Evolutionary conservation across 192 early-diverging fungal species (phyloP).

Genomic region (Coemansia sp.): DNA sequence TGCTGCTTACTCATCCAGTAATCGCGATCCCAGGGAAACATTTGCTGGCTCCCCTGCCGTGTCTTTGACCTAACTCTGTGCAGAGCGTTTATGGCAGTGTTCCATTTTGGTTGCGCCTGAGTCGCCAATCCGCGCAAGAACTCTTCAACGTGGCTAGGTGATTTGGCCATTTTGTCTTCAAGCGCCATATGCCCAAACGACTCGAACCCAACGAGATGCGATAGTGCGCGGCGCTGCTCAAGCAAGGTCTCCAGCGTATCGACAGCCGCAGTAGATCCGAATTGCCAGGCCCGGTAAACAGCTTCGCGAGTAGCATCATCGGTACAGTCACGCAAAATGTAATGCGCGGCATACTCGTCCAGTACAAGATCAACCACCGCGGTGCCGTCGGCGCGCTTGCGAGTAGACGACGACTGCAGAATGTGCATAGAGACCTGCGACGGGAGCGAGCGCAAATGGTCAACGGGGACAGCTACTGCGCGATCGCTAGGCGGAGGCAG

Average conservation of each 20-base stretch:
- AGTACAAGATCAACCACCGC: conserved; percentile 25
- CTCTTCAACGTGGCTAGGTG: conserved; percentile 77
- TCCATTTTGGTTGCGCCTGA: conserved; percentile 59
- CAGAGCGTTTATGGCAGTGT: background rate
- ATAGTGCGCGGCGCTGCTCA: conserved; percentile 68
- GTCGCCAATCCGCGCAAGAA: conserved; percentile 75
- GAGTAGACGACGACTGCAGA: conserved; percentile 28
- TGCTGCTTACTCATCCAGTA: conserved; percentile 60
- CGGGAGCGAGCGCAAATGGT: conserved; percentile 60
- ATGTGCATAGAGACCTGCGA: conserved; percentile 57
- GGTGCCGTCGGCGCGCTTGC: conserved; percentile 30
- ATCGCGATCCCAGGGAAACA: conserved; percentile 83
- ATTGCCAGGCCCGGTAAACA: conserved; percentile 77
- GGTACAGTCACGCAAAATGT: conserved; percentile 53
- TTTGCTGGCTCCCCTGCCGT: conserved; percentile 4
- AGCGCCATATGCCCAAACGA: conserved; percentile 86
- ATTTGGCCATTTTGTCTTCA: conserved; percentile 90
- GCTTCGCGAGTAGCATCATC: conserved; percentile 64
- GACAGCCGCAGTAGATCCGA: conserved; percentile 63
- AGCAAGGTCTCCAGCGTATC: conserved; percentile 72
- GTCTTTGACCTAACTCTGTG: background rate
- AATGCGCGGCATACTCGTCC: conserved; percentile 38
- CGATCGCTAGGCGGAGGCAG: conserved; percentile 8
- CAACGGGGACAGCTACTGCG: conserved; percentile 28
- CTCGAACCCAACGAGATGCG: conserved; percentile 68